Base-by-base conservation (phyloP, 176 grass and related monocot species). In the Alopecurus myosuroides region DNA sequence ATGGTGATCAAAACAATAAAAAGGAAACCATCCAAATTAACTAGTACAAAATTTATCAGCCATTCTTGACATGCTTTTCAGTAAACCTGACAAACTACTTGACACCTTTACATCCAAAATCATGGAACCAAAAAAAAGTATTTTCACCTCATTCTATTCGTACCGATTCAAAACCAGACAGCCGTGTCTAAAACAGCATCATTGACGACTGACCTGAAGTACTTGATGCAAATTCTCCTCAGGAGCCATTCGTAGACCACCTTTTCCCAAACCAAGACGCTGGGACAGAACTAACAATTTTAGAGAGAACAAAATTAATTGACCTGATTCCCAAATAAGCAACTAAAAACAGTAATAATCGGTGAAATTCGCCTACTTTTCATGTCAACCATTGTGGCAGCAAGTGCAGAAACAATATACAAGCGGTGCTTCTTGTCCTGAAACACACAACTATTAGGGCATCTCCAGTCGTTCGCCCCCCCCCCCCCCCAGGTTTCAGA, bases 371-470 rank as follows among this genome's bases (percentile, higher is more conserved):
- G 13, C 76, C 19, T 94, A 98, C 93, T 92, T 90, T 98, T 98
- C 83, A 98, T 83, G 88, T 98, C 97, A 72, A 96, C 85, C 79
- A 96, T 94, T 71, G 93, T 98, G 63, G 39, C 72, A 52, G 84
- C 81, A 35, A 98, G 97, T 52, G 93, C 93, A 91, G 97, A 95
- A 92, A 98, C 81, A 35, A 98, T 51, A 37, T 96, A 98, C n/a
- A 90, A 72, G 50, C 93, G 88, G 53, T 98, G 89, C 42, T 98
- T 98, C 87, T 98, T 98, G 81, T 98, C 97, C 97, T 98, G 81
- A 77, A 90, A 70, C 11, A 35, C 46, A 56, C 62, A 88, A 57
- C 33, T n/a, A n/a, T n/a, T n/a, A n/a, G n/a, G n/a, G n/a, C n/a
- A n/a, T n/a, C n/a, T n/a, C n/a, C n/a, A n/a, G n/a, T n/a, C n/a